phyloP scores from a whole-genome alignment of 1,284 basidiomycete genomes.

The Phaffia rhodozyma region DNA sequence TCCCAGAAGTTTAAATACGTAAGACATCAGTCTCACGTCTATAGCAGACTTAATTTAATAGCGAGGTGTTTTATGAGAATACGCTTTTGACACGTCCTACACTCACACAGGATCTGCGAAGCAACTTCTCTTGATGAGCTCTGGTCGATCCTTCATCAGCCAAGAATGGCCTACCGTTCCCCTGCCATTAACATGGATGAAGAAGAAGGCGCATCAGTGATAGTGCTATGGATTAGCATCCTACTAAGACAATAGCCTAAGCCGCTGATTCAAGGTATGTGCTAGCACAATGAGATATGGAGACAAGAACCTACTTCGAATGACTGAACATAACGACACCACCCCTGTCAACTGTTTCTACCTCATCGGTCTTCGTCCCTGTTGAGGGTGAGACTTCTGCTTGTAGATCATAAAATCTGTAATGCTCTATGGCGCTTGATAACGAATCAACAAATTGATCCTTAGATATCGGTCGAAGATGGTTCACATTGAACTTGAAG shows the following conservation, averaged over 20 bases:
- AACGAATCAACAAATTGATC: slow-evolving; percentile 50
- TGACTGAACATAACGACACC: slow-evolving; percentile 72
- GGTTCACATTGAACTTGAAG: slow-evolving; percentile 49
- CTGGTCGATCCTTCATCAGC: slow-evolving; percentile 65
- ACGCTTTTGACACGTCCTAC: too few relatives aligned
- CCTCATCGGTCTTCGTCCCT: slow-evolving; percentile 1
- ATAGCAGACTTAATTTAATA: too few relatives aligned
- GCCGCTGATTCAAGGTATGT: not conserved
- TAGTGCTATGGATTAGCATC: not conserved
- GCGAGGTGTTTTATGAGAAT: too few relatives aligned
- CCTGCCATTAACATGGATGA: slow-evolving; percentile 31
- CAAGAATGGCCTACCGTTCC: slow-evolving; percentile 67
- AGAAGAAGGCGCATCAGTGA: not conserved
- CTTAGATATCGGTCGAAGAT: slow-evolving; percentile 55
- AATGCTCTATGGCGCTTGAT: slow-evolving; percentile 46
- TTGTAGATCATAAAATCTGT: slow-evolving; percentile 44
- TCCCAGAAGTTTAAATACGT: too few relatives aligned
- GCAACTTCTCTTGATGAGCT: slow-evolving; percentile 57
- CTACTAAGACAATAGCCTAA: too few relatives aligned
- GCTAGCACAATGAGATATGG: not conserved
- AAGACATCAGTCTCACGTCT: too few relatives aligned
- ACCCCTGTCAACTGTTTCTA: slow-evolving; percentile 24
- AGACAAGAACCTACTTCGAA: slow-evolving; percentile 52
- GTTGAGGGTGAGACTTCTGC: not conserved
- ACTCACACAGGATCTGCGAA: slow-evolving; percentile 62